phyloP scores from a whole-genome alignment of 2,329 filamentous ascomycete species.

The Phoma sp. region DNA sequence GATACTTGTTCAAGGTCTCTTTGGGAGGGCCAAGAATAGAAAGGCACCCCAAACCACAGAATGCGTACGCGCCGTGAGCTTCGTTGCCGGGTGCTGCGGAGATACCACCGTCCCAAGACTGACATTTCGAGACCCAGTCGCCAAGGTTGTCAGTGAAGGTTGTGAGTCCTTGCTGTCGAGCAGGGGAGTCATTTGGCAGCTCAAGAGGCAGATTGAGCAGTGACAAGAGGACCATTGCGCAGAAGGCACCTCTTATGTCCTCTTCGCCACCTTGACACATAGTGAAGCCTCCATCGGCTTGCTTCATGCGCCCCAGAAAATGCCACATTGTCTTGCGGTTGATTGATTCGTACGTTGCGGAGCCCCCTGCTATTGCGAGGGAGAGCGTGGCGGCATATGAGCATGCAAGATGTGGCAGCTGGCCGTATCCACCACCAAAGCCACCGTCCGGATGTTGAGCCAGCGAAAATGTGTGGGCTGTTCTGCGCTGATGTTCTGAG shows the following conservation, averaged over 20 bases:
- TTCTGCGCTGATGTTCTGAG: conserved; percentile 67
- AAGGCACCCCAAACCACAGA: conserved; percentile 89
- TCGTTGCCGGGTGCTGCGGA: conserved; percentile 84
- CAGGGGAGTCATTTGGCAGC: conserved; percentile 76
- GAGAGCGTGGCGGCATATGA: conserved; percentile 86
- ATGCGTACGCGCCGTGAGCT: conserved; percentile 95
- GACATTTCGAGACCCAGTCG: conserved; percentile 84
- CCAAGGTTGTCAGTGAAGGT: conserved; percentile 76
- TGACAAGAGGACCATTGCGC: conserved; percentile 83
- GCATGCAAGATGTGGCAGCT: conserved; percentile 85
- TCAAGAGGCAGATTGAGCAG: conserved; percentile 83
- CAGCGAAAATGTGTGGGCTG: conserved; percentile 76
- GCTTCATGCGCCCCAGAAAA: conserved; percentile 87
- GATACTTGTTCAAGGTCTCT: conserved; percentile 74
- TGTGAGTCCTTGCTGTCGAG: conserved; percentile 66
- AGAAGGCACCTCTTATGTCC: conserved; percentile 93
- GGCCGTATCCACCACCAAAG: conserved; percentile 92
- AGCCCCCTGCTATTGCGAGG: conserved; percentile 78
- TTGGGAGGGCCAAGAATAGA: conserved; percentile 83
- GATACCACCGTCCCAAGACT: conserved; percentile 95
- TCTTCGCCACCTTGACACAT: conserved; percentile 88
- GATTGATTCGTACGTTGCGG: conserved; percentile 75
- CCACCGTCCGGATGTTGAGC: conserved; percentile 86
- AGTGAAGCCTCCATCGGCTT: conserved; percentile 86
- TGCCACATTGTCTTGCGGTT: conserved; percentile 88